Base-by-base conservation (phyloP, 306 rosid genomes). In the Castanea mollissima region DNA sequence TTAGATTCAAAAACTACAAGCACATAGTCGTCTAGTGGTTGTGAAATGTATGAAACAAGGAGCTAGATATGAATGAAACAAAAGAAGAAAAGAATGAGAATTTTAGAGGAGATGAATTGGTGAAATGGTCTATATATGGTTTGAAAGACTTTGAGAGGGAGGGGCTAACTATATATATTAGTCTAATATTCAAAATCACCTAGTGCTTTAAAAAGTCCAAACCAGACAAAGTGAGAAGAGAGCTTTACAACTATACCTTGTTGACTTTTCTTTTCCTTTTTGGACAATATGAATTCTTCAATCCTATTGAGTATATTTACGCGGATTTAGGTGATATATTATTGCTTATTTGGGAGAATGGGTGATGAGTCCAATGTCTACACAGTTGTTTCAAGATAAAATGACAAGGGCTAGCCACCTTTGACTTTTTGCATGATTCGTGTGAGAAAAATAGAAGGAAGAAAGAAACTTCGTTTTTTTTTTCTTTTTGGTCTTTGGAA, bases 351-450 rank as follows among this genome's bases (percentile, higher is more conserved):
- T 1, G 54, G 20, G 1, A 2, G 1, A 31, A 69, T 12, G 77
- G 57, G 77, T 57, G 56, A 86, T 71, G 88, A 67, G 80, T 71
- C 78, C 75, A 10, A 73, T 65, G 91, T 89, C 89, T 75, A 69
- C 59, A 59, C 19, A 15, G 83, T 76, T 79, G 84, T 83, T 74
- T 77, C 23, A 19, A 2, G 5, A 63, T 1, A 34, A 82, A 88
- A 83, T 79, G 87, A 87, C 96, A 55, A 2, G 75, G 76, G 76
- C 44, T 84, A 64, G 82, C 92, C 97, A 84, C 83, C 82, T 6
- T 88, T 86, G 92, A 87, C 92, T 79, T 74, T 79, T 31, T 5
- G 35, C 14, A 32, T 71, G 55, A 23, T 19, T 46, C 2, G 35
- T 77, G 73, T 76, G 38, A 70, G 14, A 59, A 71, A 32, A 32